Base-by-base conservation (phyloP, 805 yeast genomes). In the Candida corydali region DNA sequence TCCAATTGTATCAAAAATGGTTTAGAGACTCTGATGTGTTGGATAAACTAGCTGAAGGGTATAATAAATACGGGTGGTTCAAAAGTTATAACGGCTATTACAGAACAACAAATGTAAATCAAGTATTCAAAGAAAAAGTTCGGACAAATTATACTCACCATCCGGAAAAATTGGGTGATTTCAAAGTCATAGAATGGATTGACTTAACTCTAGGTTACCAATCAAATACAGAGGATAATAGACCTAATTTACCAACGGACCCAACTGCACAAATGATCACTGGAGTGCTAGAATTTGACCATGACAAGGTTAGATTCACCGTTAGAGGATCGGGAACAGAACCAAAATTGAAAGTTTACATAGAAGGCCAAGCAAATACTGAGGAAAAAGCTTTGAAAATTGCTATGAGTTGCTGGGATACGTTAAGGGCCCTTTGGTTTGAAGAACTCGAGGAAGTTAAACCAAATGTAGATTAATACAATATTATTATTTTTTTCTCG, bases 301-400 rank as follows among this genome's bases (percentile, higher is more conserved):
- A 18, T 32, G 29, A 35, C 5, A 43, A 37, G 8, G 78, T 86
- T 2, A 63, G 95, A 24, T 80, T 89, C 52, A 89, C 98, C 0
- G 79, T 86, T 34, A 72, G 98, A 36, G 97, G 97, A 0, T 86
- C 96, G 3, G 98, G 98, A 8, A 91, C 98, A 0, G 98, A 91
- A 57, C 97, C 97, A 2, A 91, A 91, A 55, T 66, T 91, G 44
- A 91, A 91, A 57, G 85, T 91, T 1, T 91, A 91, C 60, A 80
- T 91, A 23, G 98, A 91, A 54, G 93, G 94, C 0, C 59, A 59
- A 28, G 71, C 86, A 0, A 26, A 26, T 19, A 55, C 64, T 7
- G 84, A 73, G 29, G 51, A 41, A 0, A 52, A 57, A 3, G 85
- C 96, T 0, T 41, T 47, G 0, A 41, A 29, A 0, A 51, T 81